Base-by-base conservation (phyloP, 225 moss, liverwort and hornwort species). In the Pseudoscleropodium purum region DNA sequence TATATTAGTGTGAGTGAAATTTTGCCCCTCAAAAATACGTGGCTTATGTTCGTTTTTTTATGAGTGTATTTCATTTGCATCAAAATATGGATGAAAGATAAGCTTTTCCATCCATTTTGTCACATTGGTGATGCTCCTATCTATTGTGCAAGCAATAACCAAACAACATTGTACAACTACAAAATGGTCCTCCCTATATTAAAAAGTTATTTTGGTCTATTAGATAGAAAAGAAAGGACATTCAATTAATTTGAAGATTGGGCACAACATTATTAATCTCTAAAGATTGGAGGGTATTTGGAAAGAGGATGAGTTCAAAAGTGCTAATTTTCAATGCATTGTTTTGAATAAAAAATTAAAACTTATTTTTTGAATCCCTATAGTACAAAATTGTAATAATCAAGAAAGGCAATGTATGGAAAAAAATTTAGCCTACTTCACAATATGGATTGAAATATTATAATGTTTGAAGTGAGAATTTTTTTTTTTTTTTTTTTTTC, bases 401-500 rank as follows among this genome's bases (percentile, higher is more conserved):
- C 2, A 70, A 70, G 39, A 0, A 70, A 39, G 4, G 13, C 69
- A 12, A 69, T n/a, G 12, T n/a, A 8, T 73, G 5, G 15, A 27
- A 73, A 27, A 9, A 9, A 15, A 3, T 16, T 27, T 1, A 27
- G 9, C 1, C 41, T 16, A 73, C 16, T 74, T 16, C 17, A 74
- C 2, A 1, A 0, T 1, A 3, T 27, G 1, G 4, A 17, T 73
- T 27, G 45, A 45, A 45, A 29, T 25, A 29, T 29, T 17, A 27
- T 74, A 10, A 29, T 2, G 0, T 17, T 29, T 74, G 73, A 39
- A 39, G 20, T 20, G 8, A 29, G 2, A n/a, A n/a, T n/a, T n/a
- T n/a, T n/a, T n/a, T n/a, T n/a, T n/a, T n/a, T n/a, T n/a, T n/a
- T 3, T 37, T 67, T n/a, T 69, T 52, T 54, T 54, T 6, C 14